Evolutionary conservation across 2,329 filamentous ascomycete species (phyloP), one percentile per base, ranked within the genome.

Genomic region (Neonectria punicea): DNA sequence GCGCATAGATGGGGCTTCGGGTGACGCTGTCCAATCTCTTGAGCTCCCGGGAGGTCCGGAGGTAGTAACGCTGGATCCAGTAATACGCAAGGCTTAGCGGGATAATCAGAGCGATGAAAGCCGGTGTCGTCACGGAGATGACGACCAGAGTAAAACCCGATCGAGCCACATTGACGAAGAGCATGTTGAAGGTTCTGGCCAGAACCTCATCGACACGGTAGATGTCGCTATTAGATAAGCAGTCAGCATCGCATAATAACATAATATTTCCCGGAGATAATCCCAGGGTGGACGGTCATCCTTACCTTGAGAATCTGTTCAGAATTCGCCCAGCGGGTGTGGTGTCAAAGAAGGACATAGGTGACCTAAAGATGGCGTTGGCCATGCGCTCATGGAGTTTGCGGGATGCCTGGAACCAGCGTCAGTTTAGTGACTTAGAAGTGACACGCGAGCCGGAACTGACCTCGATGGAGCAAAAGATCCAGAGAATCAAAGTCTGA

Each of bases 261-360:
- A 25, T 25, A 25, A 25, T 2, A 25, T 25, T 25, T 25, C 25
- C 5, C 5, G 25, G 25, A 25, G 25, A 25, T 47, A 16, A 25
- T 36, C 7, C 13, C 25, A 9, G 28, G n/a, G 34, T 30, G 28
- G 10, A 14, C 13, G 20, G 58, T 8, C 54, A 28, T 53, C 82
- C 88, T 69, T 80, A 92, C 90, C 91, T 97, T 16, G 95, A 98
- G 80, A 99, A 99, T 59, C 96, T 88, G 79, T 99, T 99, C 65
- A 99, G 84, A 74, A 99, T 98, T 62, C 97, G 90, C n/a, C 96
- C 96, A 67, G 94, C 92, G 3, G 96, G 96, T 2, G 96, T 99
- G 1, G 94, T 97, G 78, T 99, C 97, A 73, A 99, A 99, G 82
- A 99, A 99, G 73, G 90, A 96, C 96, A 99, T 99, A 59, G 96